Evolutionary conservation across 2,329 filamentous ascomycete species (phyloP), one percentile per base, ranked within the genome.

Genomic region (Arthrobotrys iridis): DNA sequence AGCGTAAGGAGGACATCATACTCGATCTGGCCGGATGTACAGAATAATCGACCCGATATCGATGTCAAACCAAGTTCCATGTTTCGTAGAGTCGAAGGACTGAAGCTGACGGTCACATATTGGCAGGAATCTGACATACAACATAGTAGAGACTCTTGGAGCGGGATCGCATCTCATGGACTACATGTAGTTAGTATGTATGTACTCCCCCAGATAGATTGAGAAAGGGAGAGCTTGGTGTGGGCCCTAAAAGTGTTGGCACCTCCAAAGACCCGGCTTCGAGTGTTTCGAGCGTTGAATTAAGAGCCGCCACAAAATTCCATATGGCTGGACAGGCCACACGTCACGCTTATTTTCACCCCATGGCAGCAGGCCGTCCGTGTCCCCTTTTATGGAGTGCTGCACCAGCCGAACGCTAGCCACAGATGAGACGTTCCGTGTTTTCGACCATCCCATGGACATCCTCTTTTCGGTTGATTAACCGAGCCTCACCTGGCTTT

Each of bases 241-340:
- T 68, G 52, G 64, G 52, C 52, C 52, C 41, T n/a, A n/a, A 41
- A 59, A 50, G 28, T 13, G 35, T 41, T 45, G 48, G 37, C 45
- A 66, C 50, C n/a, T 26, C 22, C n/a, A 45, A 55, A 24, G 30
- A 13, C 58, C 62, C 35, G 30, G 52, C 22, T 50, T 24, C 41
- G 65, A 70, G 65, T 70, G 65, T 70, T 70, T 70, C 65, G 41
- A 33, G 8, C 18, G 24, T 30, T 52, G 55, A 70, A 70, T 28
- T 8, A 45, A 37, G 41, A 60, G 65, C 46, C 22, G 46, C 18
- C 35, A 35, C 35, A 46, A 7, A 11, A 45, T 35, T 45, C 50
- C 64, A 48, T 41, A 33, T 70, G n/a, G n/a, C n/a, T n/a, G n/a
- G n/a, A n/a, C n/a, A n/a, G n/a, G n/a, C n/a, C n/a, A n/a, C 65